These are phyloP conservation scores for Lanmaoa rubissima DNA, from an alignment of 768 basidiomycete species.

Conservation along the genomic window DNA sequence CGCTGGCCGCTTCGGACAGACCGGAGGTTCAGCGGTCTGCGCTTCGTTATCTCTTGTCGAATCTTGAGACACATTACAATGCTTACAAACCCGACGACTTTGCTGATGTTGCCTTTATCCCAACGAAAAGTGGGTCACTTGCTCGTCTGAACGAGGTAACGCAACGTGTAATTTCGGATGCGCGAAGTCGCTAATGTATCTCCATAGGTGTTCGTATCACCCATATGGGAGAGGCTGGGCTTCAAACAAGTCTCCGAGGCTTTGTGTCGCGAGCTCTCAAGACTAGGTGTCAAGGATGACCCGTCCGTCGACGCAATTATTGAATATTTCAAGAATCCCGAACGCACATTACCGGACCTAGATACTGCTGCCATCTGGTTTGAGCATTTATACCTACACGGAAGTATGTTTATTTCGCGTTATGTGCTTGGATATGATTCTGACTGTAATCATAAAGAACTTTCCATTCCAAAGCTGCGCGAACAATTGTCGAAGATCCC, in stretches of 20 bases:
- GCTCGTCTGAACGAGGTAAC: conserved; percentile 11
- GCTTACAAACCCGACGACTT: conserved; percentile 14
- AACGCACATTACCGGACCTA: background rate
- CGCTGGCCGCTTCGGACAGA: conserved; percentile 3
- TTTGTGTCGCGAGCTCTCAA: conserved; percentile 6
- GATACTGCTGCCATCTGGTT: conserved; percentile 6
- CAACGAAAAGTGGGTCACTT: conserved; percentile 5
- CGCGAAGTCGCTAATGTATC: background rate
- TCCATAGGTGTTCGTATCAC: conserved; percentile 7
- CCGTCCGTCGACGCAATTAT: conserved; percentile 3
- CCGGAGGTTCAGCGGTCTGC: background rate
- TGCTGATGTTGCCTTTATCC: conserved; percentile 9
- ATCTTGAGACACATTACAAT: conserved; percentile 9
- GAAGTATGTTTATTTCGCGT: conserved; percentile 6
- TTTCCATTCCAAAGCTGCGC: conserved; percentile 4
- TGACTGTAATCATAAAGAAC: conserved; percentile 1
- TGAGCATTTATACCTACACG: background rate
- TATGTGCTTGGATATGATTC: background rate
- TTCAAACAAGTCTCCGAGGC: conserved; percentile 3
- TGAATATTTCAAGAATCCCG: background rate
- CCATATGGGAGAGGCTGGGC: conserved; percentile 7
- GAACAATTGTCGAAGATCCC: conserved; percentile 6
- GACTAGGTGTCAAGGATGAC: conserved; percentile 11
- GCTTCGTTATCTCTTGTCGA: conserved; percentile 11
- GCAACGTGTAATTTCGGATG: background rate